Percentiles rank a stretch among this genome's conserved stretches.
Conservation (phyloP, 1,284 basidiomycete genomes). For the Chondrostereum purpureum region DNA sequence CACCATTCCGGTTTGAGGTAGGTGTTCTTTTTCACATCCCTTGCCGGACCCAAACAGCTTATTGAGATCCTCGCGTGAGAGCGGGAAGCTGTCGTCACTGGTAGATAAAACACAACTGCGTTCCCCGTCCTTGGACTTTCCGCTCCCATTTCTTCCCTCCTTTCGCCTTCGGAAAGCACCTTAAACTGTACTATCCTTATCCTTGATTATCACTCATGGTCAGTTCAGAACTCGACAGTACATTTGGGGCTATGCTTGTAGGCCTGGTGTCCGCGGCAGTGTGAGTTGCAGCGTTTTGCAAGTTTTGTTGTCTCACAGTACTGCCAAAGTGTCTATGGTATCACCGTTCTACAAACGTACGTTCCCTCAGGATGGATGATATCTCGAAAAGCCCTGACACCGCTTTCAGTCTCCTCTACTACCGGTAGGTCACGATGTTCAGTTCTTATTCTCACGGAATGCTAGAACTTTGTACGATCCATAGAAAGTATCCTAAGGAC, state of each 20-base stretch:
- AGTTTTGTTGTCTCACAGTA: not conserved
- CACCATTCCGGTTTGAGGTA: no score
- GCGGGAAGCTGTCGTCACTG: no score
- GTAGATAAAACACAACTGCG: no score
- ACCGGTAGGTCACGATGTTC: no score
- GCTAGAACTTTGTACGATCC: no score
- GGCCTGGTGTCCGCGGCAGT: slow-evolving; percentile 2
- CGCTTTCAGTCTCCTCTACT: slow-evolving; percentile 28
- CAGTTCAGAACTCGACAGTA: slow-evolving; percentile 1
- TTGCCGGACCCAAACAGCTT: no score
- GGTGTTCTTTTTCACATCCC: no score
- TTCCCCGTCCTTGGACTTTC: no score
- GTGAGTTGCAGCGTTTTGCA: slow-evolving; percentile 5
- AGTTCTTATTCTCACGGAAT: not conserved
- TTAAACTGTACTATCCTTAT: no score
- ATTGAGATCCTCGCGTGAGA: no score
- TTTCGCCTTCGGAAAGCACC: no score
- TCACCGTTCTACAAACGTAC: slow-evolving; percentile 32
- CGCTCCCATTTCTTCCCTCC: not conserved
- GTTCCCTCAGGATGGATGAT: slow-evolving; percentile 8
- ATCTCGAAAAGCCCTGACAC: slow-evolving; percentile 2
- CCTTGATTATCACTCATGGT: no score
- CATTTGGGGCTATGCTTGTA: slow-evolving; percentile 1
- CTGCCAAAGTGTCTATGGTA: slow-evolving; percentile 24
- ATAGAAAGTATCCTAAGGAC: slow-evolving; percentile 29